Conservation (phyloP, 352 stramenopile genomes). For the Poterioochromonas sp. region DNA sequence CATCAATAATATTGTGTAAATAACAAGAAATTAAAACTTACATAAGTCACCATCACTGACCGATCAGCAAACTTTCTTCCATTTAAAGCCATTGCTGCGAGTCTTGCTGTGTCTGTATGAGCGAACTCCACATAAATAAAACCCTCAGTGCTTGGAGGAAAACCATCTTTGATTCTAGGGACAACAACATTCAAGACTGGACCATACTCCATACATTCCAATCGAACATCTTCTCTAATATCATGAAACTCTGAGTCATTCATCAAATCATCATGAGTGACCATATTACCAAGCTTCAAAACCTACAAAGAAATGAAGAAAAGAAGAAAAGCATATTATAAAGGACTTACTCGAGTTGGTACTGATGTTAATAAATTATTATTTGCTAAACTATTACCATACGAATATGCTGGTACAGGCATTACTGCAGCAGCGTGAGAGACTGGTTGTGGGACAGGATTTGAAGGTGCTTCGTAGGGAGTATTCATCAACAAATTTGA, state of each 20-base stretch:
- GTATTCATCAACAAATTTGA: no score
- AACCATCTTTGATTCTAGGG: slow-evolving; percentile 35
- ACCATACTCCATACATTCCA: slow-evolving; percentile 76
- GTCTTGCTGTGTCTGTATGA: slow-evolving; percentile 17
- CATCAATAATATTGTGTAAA: no score
- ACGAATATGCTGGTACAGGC: no score
- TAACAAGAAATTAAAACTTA: no score
- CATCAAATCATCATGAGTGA: slow-evolving; percentile 84
- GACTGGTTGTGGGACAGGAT: no score
- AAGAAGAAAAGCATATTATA: no score
- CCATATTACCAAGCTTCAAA: slow-evolving; percentile 95
- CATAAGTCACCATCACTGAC: slow-evolving; percentile 42
- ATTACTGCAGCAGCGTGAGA: no score
- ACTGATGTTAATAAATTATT: no score
- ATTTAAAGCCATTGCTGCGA: slow-evolving; percentile 38
- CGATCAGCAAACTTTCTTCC: slow-evolving; percentile 42
- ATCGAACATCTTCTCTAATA: slow-evolving; percentile 81
- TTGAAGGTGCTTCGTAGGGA: no score
- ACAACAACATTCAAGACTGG: slow-evolving; percentile 38
- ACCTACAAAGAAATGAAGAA: slow-evolving; percentile 49
- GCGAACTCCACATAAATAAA: slow-evolving; percentile 45
- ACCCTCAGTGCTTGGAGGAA: slow-evolving; percentile 29
- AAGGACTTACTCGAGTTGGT: no score
- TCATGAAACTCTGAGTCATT: slow-evolving; percentile 81
- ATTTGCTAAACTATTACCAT: no score